Base-by-base conservation (phyloP, 495 filamentous ascomycete genomes). In the Oidiodendron maius region DNA sequence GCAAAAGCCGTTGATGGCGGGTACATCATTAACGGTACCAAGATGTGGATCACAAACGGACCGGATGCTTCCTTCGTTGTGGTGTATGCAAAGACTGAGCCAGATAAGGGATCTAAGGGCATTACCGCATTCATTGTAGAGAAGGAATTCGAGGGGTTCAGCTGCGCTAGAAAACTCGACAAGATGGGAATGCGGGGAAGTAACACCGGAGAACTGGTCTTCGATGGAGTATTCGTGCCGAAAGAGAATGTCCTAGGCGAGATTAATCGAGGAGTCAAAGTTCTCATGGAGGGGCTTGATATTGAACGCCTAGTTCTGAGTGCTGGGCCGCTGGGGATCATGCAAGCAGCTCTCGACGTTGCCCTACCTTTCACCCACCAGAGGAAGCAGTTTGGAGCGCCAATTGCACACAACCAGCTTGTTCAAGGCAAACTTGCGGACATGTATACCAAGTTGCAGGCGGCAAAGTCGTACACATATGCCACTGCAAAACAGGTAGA, bases 41-140 rank as follows among this genome's bases (percentile, higher is more conserved):
- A 98, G 76, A 97, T 98, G 93, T 98, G 93, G 93, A 98, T 98
- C 53, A 98, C 93, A 22, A 98, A 98, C 60, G 93, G 93, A 12
- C 93, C 93, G 13, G 94, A 97, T 57, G 93, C 58, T 3, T 79
- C 95, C 63, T 72, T 82, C 22, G 77, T 97, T 12, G 77, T 98
- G 40, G 89, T 98, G 17, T 98, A 98, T 66, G 93, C 93, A 16
- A 98, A 98, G 71, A 96, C 94, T 4, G 76, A 80, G 35, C 91
- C 91, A 15, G 75, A 83, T 9, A 78, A 73, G 45, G 91, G 74
- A 16, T 87, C 83, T 52, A 95, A 93, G 67, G 94, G 94, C 38
- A 95, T 98, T 65, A 94, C 91, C 0, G 93, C 91, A 32, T 96
- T 96, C 66, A 73, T 98, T 38, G 86, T 97, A 18, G 82, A 95